phyloP scores from a whole-genome alignment of 2,329 filamentous ascomycete species.

The Ceratocystis ficicola region DNA sequence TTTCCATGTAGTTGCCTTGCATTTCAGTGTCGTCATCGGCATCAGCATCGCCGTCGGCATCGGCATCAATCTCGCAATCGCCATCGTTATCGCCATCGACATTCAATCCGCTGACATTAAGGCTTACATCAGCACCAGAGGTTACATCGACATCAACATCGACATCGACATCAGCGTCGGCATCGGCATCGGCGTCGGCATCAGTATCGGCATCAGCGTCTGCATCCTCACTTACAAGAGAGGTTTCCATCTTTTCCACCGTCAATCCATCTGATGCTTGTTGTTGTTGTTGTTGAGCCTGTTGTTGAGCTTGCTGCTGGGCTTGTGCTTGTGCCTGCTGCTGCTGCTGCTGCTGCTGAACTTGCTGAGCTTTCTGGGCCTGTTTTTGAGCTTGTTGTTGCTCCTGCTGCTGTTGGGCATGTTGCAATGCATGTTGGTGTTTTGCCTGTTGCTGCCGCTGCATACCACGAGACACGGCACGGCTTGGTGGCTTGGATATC shows the following conservation, averaged over 20 bases:
- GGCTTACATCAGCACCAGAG: conserved; percentile 27
- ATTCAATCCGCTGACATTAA: conserved; percentile 13
- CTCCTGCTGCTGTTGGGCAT: conserved; percentile 27
- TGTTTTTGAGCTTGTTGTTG: conserved; percentile 28
- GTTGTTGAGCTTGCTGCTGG: conserved; percentile 30
- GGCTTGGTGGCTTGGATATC: conserved; percentile 22
- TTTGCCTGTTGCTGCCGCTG: conserved; percentile 23
- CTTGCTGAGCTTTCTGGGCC: conserved; percentile 28
- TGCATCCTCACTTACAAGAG: conserved; percentile 30
- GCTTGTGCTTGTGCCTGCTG: conserved; percentile 29
- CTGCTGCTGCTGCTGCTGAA: conserved; percentile 27
- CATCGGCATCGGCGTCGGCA: conserved; percentile 25
- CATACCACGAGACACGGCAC: conserved; percentile 9
- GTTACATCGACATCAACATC: conserved; percentile 23
- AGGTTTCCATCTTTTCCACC: conserved; percentile 31
- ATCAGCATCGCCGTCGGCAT: conserved; percentile 27
- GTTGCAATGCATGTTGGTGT: conserved; percentile 24
- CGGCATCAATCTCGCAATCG: conserved; percentile 27
- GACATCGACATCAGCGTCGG: conserved; percentile 33
- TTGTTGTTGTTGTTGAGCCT: conserved; percentile 27
- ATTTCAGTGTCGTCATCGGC: conserved; percentile 39
- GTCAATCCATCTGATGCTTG: neutral
- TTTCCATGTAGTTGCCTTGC: conserved; percentile 41
- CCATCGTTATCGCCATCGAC: conserved; percentile 12
- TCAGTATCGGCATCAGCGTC: conserved; percentile 31